Conservation (phyloP, 148 eudicot genomes). For the Rhododendron simsii region DNA sequence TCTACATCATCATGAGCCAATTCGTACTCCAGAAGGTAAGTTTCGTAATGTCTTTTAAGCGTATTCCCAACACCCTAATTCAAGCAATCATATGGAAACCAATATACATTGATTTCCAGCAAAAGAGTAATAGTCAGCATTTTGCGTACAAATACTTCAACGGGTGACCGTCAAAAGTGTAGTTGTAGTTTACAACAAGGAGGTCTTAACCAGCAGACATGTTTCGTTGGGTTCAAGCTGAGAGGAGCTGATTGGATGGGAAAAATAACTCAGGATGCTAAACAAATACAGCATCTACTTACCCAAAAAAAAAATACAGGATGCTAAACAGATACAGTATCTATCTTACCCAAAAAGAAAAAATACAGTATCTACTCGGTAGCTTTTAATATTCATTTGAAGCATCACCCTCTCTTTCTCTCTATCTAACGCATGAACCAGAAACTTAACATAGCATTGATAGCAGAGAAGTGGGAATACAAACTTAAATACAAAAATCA, state of each 20-base stretch:
- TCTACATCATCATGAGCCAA: conserved; percentile 97
- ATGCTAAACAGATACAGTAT: neutral
- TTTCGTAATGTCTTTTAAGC: conserved; percentile 90
- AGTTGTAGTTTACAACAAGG: neutral
- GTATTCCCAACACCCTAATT: conserved; percentile 95
- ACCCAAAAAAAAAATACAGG: too few species aligned
- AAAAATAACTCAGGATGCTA: neutral
- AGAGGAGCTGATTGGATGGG: neutral
- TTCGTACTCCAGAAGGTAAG: conserved; percentile 86
- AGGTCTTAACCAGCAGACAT: too few species aligned
- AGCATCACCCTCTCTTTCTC: neutral
- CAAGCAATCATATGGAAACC: neutral
- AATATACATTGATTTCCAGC: neutral
- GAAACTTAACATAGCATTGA: too few species aligned
- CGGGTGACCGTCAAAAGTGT: neutral
- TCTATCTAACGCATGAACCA: too few species aligned
- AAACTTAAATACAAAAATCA: neutral
- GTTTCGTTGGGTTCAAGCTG: neutral
- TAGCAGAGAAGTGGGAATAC: neutral
- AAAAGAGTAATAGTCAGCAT: neutral
- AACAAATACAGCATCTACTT: too few species aligned
- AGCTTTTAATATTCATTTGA: neutral
- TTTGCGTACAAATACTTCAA: neutral
- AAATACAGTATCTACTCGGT: neutral
- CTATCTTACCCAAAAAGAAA: too few species aligned